A percentile compares a stretch with the other conserved stretches of the same genome.
Evolutionary conservation across 768 basidiomycete species (phyloP).

Genomic region (Pholiota conissans): DNA sequence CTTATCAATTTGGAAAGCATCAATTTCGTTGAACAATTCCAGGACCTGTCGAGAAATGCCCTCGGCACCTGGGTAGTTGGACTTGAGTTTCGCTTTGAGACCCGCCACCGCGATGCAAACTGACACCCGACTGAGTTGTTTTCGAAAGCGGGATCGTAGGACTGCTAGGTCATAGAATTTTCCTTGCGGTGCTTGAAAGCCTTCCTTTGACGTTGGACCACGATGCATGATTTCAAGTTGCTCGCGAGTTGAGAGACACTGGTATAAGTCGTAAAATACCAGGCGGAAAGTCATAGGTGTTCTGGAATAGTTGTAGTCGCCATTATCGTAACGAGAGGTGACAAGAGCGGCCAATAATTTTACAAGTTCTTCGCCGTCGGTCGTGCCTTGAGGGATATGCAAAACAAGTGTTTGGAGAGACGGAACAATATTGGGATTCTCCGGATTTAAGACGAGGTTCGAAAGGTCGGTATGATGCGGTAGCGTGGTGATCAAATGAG

Average conservation of each 20-base stretch:
- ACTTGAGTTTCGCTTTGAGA: too few species aligned
- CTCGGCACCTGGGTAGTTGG: background rate
- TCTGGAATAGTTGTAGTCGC: background rate
- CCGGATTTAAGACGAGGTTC: background rate
- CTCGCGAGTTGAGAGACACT: background rate
- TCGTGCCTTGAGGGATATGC: background rate
- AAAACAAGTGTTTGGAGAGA: background rate
- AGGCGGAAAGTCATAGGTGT: background rate
- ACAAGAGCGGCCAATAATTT: background rate
- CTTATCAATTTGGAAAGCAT: background rate
- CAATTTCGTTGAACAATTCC: background rate
- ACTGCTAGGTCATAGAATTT: background rate
- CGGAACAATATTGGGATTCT: background rate
- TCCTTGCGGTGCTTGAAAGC: background rate
- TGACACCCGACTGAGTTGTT: background rate
- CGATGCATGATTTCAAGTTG: background rate
- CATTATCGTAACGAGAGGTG: background rate
- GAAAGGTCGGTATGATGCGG: background rate
- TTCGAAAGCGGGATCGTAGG: background rate
- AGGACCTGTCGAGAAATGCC: background rate
- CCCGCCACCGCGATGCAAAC: background rate
- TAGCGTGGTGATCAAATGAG: background rate
- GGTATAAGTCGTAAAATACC: background rate
- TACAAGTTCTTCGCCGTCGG: background rate
- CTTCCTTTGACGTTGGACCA: background rate